phyloP scores from a whole-genome alignment of 345 rosid genomes.

The Punica granatum region DNA sequence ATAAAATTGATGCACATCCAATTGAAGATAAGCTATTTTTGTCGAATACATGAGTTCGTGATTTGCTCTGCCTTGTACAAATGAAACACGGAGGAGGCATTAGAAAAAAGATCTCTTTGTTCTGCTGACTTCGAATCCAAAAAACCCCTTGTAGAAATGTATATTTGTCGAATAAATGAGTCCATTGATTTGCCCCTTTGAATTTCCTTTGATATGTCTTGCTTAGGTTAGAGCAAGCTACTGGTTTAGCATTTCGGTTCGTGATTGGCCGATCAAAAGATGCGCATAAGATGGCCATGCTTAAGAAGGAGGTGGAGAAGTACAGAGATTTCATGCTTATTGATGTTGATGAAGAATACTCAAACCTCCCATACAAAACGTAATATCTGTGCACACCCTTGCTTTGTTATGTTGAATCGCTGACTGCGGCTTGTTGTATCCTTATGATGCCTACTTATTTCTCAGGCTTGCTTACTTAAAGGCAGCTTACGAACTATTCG shows the following conservation, averaged over 20 bases:
- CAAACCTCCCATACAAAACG: constrained; percentile 69
- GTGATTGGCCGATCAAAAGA: constrained; percentile 68
- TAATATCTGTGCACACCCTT: constrained; percentile 19
- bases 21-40: background rate
- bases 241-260: constrained; percentile 74
- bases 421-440: background rate
- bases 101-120: background rate
- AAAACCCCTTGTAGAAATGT: too few species aligned
- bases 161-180: background rate
- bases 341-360: constrained; percentile 63
- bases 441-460: background rate
- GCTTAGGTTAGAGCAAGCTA: constrained; percentile 76
- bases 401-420: background rate
- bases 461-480: constrained; percentile 55
- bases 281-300: constrained; percentile 53
- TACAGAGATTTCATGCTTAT: constrained; percentile 67
- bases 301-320: constrained; percentile 48
- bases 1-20: background rate
- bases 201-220: background rate
- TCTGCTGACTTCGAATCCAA: too few species aligned
- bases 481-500: constrained; percentile 59
- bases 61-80: background rate
- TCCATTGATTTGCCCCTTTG: background rate
- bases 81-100: background rate
- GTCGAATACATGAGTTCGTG: background rate